phyloP scores from a whole-genome alignment of 805 yeast genomes.

The Dipodascopsis uninucleata region DNA sequence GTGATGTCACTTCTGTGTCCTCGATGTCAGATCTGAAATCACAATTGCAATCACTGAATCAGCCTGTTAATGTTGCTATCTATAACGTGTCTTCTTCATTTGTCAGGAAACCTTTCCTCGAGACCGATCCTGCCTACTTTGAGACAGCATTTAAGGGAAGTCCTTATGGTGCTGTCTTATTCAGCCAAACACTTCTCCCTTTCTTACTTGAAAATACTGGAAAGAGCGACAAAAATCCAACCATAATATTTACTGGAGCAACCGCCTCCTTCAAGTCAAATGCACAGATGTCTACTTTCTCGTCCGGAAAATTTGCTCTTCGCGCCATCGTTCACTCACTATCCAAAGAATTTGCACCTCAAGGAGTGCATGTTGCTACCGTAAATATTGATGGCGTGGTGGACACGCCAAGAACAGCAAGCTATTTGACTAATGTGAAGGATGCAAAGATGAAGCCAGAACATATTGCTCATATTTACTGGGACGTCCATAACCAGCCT shows the following conservation, averaged over 20 bases:
- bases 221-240: slow-evolving; percentile 4
- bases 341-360: slow-evolving; percentile 19
- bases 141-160: slow-evolving; percentile 6
- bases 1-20: slow-evolving; percentile 12
- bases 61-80: slow-evolving; percentile 18
- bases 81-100: slow-evolving; percentile 23
- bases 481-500: slow-evolving; percentile 20
- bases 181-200: slow-evolving; percentile 15
- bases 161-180: slow-evolving; percentile 12
- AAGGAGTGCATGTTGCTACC: slow-evolving; percentile 21
- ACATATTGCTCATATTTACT: slow-evolving; percentile 17
- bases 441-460: slow-evolving; percentile 20
- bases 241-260: slow-evolving; percentile 24
- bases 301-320: slow-evolving; percentile 19
- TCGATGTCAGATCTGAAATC: slow-evolving; percentile 7
- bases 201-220: slow-evolving; percentile 8
- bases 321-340: slow-evolving; percentile 19
- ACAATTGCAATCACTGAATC: slow-evolving; percentile 3
- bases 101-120: slow-evolving; percentile 13
- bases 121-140: slow-evolving; percentile 7
- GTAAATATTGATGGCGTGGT: slow-evolving; percentile 23
- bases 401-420: slow-evolving; percentile 8
- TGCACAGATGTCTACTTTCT: slow-evolving; percentile 17
- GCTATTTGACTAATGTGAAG: slow-evolving; percentile 4
- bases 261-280: slow-evolving; percentile 24